Evolutionary conservation across 1,284 basidiomycete genomes (phyloP), one percentile per base, ranked within the genome.

Genomic region (Golubevia sp.): DNA sequence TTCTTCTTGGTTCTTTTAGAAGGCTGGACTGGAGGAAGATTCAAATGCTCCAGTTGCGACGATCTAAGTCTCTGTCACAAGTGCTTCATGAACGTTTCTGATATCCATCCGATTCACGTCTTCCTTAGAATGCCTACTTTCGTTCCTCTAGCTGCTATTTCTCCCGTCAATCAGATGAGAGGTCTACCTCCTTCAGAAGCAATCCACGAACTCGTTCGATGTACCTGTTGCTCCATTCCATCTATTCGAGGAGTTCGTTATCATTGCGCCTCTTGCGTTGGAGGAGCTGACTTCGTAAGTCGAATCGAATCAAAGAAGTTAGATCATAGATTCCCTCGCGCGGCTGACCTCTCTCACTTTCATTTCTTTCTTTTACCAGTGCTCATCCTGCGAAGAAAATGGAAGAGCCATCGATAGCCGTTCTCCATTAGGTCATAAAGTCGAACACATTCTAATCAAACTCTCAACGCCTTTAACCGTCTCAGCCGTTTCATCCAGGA

Each of bases 271-370:
- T 25, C 48, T 13, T 62, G 61, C 15, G 24, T 20, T 18, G 59
- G 52, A 23, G 61, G 61, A 1, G 58, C 34, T 20, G 61, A 62
- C 58, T 61, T 61, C 48, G 59, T 61, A 49, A 58, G 59, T 61
- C 27, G 8, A 23, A 24, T 21, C 51, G 11, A 34, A 34, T 3
- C 30, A 11, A 34, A 34, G 30, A 34, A 34, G 5, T 34, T 34
- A 5, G 30, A 24, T 1, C 24, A 57, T 3, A 58, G 38, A 54
- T 11, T 23, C 57, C 1, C n/a, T n/a, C n/a, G n/a, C n/a, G 11
- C 38, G 8, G 8, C 21, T 15, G 51, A 21, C 1, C 24, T 20
- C 23, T 21, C 26, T 23, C 5, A 58, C n/a, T 2, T 23, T 18
- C 0, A 13, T 20, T 21, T 30, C 3, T 23, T 50, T 3, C 30